Conservation (phyloP, 2,329 filamentous ascomycete species). For the Ophiobolus disseminans region DNA sequence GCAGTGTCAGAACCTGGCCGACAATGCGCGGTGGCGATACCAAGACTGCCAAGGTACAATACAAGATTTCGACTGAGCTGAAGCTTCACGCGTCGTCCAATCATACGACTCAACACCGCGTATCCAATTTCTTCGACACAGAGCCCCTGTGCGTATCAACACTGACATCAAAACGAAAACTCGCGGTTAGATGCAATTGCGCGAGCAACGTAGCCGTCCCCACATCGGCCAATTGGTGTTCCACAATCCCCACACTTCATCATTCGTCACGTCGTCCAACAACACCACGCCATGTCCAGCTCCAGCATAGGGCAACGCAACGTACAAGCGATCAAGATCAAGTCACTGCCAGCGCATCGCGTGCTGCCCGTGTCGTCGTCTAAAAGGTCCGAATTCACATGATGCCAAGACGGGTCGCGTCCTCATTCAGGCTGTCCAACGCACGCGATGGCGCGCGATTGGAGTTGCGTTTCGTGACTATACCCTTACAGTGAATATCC, state of each 20-base stretch:
- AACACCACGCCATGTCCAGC: not conserved
- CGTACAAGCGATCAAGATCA: not conserved
- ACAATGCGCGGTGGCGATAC: no score
- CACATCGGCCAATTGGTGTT: no score
- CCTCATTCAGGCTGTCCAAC: conserved; percentile 13
- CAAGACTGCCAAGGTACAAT: conserved; percentile 20
- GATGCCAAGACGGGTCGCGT: conserved; percentile 20
- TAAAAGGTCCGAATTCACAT: conserved; percentile 11
- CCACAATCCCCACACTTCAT: no score
- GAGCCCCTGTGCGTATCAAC: no score
- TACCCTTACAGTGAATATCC: conserved; percentile 12
- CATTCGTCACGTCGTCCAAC: no score
- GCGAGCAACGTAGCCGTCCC: no score
- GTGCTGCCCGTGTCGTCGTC: not conserved
- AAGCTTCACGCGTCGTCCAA: conserved; percentile 16
- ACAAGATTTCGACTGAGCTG: conserved; percentile 17
- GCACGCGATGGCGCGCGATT: conserved; percentile 13
- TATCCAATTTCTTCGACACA: conserved; percentile 9
- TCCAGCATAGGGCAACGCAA: not conserved
- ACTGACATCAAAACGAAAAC: no score
- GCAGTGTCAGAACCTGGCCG: no score
- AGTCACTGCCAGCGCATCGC: conserved; percentile 1
- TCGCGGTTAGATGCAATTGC: no score
- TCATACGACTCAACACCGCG: not conserved
- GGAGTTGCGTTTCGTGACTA: conserved; percentile 16